Conservation (phyloP, 768 basidiomycete genomes). For the Sarcomyxa edulis region DNA sequence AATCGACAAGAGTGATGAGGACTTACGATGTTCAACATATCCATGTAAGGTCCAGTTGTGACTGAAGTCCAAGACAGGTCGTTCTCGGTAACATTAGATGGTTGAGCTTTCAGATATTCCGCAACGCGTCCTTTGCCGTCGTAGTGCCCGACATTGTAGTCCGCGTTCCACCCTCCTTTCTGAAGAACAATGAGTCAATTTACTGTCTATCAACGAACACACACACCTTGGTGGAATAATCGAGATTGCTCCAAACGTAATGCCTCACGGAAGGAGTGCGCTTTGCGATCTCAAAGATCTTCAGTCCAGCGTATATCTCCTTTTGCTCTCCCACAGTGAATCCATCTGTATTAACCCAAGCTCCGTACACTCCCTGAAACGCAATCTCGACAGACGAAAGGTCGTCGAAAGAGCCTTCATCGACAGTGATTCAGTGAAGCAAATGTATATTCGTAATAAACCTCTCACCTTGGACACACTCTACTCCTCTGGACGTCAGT, state of each 20-base stretch:
- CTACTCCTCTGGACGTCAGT: conserved; percentile 29
- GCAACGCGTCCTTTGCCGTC: conserved; percentile 36
- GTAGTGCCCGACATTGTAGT: conserved; percentile 33
- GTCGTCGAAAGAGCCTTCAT: conserved; percentile 30
- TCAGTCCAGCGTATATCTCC: conserved; percentile 32
- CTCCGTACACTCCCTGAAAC: conserved; percentile 31
- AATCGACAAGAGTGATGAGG: neutral
- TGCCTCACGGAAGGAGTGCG: conserved; percentile 26
- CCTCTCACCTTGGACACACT: conserved; percentile 31
- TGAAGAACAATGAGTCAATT: too few species aligned
- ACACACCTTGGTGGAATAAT: conserved; percentile 33
- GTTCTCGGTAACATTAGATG: conserved; percentile 22
- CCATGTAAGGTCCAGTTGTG: conserved; percentile 35
- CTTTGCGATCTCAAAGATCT: conserved; percentile 36
- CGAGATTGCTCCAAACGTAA: conserved; percentile 36
- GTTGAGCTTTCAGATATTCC: conserved; percentile 31
- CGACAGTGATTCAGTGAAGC: too few species aligned
- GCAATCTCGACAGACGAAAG: conserved; percentile 21
- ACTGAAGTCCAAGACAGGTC: conserved; percentile 29
- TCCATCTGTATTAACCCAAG: conserved; percentile 33
- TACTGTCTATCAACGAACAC: neutral
- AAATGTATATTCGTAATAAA: too few species aligned
- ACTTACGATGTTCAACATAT: conserved; percentile 33
- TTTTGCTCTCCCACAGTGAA: conserved; percentile 36
- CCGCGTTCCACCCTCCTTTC: conserved; percentile 19